Base-by-base conservation (phyloP, 176 grass and related monocot genomes). In the Zizania latifolia region DNA sequence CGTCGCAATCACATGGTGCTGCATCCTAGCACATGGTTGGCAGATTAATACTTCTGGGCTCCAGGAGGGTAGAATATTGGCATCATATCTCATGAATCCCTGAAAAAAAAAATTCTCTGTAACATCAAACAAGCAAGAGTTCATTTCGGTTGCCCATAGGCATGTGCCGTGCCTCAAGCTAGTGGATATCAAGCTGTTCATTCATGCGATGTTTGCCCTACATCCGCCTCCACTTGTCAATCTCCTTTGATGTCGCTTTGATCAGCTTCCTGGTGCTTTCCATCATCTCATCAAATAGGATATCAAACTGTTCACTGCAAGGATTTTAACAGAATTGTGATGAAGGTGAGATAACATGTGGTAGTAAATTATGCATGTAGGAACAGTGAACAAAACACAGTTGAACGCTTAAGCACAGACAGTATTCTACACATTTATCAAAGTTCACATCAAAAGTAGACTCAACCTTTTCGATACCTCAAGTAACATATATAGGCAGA, bases 181-280 rank as follows among this genome's bases (percentile, higher is more conserved):
- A 55, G 35, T 37, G 41, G 54, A 35, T 39, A 48, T 65, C 28
- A 48, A 40, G 26, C 64, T 69, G 26, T 33, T 29, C 39, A 10
- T 77, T 58, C 58, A 19, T 36, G 50, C 11, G 37, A 15, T 70
- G 51, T 21, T 50, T 28, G 15, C 7, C 3, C 81, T 87, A 87
- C 66, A 82, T 85, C 44, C 89, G 82, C 84, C 84, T 92, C 95
- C 95, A 92, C 65, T 94, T 94, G 13, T 94, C 91, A 2, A 99
- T 62, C 82, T 94, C 95, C 88, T 78, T 90, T 4, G 95, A 86
- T 40, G 95, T 91, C 10, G 91, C 90, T 70, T 94, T 89, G 45
- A 98, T 70, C 56, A 98, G 62, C 72, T 81, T 88, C 77, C 72
- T 86, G 4, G 91, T 92, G 82, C 78, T 98, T 61, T 94, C 95